Conservation (phyloP, 176 grass and related monocot genomes). For the Oryza meyeriana region DNA sequence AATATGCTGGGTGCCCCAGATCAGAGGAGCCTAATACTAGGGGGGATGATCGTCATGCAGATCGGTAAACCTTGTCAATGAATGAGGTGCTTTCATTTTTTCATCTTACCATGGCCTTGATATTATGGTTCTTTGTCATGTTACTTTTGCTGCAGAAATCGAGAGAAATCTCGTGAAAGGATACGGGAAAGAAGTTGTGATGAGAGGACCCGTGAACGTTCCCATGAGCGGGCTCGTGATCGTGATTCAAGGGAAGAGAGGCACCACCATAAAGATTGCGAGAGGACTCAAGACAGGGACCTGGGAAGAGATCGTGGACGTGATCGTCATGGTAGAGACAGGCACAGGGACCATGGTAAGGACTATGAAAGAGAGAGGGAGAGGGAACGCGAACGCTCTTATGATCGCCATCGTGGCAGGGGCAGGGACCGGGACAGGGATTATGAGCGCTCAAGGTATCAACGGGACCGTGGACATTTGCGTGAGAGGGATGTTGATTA, state of each 20-base stretch:
- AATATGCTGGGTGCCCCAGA: constrained; percentile 37
- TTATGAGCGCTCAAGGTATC: constrained; percentile 24
- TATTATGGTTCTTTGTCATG: background rate
- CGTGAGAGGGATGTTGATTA: constrained; percentile 49
- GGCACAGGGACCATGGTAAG: constrained; percentile 43
- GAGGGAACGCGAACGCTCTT: constrained; percentile 39
- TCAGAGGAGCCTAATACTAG: constrained; percentile 71
- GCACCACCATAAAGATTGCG: constrained; percentile 46
- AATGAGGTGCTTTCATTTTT: constrained; percentile 6
- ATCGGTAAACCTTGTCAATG: constrained; percentile 35
- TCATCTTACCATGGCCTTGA: background rate
- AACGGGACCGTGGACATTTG: constrained; percentile 40
- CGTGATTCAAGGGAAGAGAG: constrained; percentile 49
- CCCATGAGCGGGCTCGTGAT: constrained; percentile 47
- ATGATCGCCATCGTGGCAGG: constrained; percentile 39
- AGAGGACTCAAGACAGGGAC: constrained; percentile 49
- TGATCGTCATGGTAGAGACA: constrained; percentile 49
- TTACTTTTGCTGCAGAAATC: constrained; percentile 28
- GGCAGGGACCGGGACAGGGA: constrained; percentile 46
- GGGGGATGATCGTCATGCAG: constrained; percentile 49
- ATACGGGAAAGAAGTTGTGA: constrained; percentile 33
- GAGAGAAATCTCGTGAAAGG: constrained; percentile 57
- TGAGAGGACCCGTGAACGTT: constrained; percentile 39
- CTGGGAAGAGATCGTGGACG: constrained; percentile 45
- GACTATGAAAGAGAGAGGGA: constrained; percentile 48